phyloP scores from a whole-genome alignment of 2,329 filamentous ascomycete genomes.

The Drechslera avenae region DNA sequence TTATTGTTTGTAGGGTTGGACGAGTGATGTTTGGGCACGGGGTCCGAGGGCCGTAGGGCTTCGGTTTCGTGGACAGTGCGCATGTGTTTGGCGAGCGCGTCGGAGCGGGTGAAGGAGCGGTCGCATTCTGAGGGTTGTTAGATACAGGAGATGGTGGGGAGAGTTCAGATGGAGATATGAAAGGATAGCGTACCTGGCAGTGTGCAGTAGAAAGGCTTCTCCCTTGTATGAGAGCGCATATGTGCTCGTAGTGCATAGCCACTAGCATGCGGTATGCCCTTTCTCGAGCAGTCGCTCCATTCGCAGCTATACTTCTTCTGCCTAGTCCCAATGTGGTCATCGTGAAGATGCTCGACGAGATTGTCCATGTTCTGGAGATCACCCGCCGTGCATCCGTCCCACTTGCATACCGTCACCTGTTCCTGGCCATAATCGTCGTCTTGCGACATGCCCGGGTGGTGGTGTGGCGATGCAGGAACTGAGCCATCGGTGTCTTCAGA shows the following conservation, averaged over 20 bases:
- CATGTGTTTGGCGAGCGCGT: conserved; percentile 97
- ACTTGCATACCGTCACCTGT: conserved; percentile 56
- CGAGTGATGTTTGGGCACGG: conserved; percentile 68
- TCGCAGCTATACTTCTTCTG: conserved; percentile 99
- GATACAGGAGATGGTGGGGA: no score
- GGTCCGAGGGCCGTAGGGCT: conserved; percentile 76
- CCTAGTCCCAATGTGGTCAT: conserved; percentile 89
- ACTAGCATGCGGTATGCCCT: conserved; percentile 89
- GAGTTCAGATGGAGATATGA: no score
- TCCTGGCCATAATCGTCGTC: conserved; percentile 52
- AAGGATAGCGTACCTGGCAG: conserved; percentile 73
- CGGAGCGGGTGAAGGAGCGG: conserved; percentile 91
- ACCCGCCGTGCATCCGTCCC: conserved; percentile 58
- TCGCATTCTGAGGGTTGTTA: conserved; percentile 75
- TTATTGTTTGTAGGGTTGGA: conserved; percentile 54
- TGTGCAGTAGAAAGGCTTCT: conserved; percentile 98
- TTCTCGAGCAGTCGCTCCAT: conserved; percentile 87
- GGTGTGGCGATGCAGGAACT: conserved; percentile 61
- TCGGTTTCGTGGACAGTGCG: conserved; percentile 98
- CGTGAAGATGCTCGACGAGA: conserved; percentile 66
- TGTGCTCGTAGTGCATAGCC: conserved; percentile 96
- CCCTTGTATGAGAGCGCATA: conserved; percentile 95
- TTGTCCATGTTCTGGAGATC: conserved; percentile 58
- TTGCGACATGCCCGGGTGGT: conserved; percentile 49
- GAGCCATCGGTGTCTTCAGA: conserved; percentile 88